phyloP scores from a whole-genome alignment of 352 stramenopile species.

The Phytophthora constricta region DNA sequence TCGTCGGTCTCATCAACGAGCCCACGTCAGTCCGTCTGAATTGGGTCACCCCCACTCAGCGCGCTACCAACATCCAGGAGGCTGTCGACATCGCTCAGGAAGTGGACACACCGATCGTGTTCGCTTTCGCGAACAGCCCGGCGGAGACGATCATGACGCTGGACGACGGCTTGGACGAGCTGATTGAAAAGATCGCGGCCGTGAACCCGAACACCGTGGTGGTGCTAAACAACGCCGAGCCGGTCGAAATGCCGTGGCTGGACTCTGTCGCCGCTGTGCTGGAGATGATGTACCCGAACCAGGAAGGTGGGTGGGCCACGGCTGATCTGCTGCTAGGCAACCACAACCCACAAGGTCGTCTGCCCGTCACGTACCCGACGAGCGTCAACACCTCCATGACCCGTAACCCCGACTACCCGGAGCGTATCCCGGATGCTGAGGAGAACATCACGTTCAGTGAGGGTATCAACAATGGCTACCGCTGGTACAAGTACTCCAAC shows the following conservation, averaged over 20 bases:
- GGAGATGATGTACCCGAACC: slow-evolving; percentile 46
- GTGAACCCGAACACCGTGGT: slow-evolving; percentile 46
- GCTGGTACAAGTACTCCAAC: slow-evolving; percentile 41
- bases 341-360: slow-evolving; percentile 35
- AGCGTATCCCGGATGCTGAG: slow-evolving; percentile 24
- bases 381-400: slow-evolving; percentile 36
- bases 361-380: slow-evolving; percentile 37
- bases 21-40: slow-evolving; percentile 36
- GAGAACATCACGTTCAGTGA: slow-evolving; percentile 43
- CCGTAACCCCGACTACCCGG: slow-evolving; percentile 38
- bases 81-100: slow-evolving; percentile 39
- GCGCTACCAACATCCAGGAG: slow-evolving; percentile 38
- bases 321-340: slow-evolving; percentile 39
- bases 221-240: slow-evolving; percentile 41
- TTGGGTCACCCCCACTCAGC: slow-evolving; percentile 39
- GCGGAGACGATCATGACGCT: slow-evolving; percentile 30
- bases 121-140: slow-evolving; percentile 41
- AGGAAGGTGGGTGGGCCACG: slow-evolving; percentile 42
- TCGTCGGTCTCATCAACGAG: slow-evolving; percentile 36
- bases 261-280: slow-evolving; percentile 37
- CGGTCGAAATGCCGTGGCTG: slow-evolving; percentile 40
- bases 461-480: slow-evolving; percentile 42
- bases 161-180: slow-evolving; percentile 38
- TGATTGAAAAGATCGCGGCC: slow-evolving; percentile 33
- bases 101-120: slow-evolving; percentile 39